Conservation (phyloP, 495 filamentous ascomycete species). For the Penicillium egyptiacum region DNA sequence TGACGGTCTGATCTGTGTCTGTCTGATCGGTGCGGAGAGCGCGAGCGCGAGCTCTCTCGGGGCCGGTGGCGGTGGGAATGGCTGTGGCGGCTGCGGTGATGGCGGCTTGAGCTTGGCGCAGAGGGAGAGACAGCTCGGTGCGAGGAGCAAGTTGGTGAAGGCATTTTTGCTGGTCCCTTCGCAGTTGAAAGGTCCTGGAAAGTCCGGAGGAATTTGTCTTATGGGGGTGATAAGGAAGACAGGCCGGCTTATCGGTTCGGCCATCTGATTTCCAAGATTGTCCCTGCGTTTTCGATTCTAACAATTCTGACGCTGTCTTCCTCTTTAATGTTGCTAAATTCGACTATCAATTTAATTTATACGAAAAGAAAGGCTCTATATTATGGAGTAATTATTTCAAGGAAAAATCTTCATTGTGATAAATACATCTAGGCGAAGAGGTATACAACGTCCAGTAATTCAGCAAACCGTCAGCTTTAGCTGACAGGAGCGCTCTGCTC, state of each 20-base stretch:
- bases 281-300: background rate
- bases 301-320: background rate
- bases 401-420: slow-evolving; percentile 20
- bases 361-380: background rate
- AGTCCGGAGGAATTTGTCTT: slow-evolving; percentile 7
- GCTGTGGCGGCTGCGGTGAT: slow-evolving; percentile 27
- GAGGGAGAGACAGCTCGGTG: slow-evolving; percentile 14
- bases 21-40: slow-evolving; percentile 31
- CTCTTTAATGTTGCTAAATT: too few species aligned
- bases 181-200: background rate
- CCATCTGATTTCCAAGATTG: background rate
- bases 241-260: slow-evolving; percentile 7
- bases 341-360: background rate
- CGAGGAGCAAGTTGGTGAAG: slow-evolving; percentile 23
- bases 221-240: background rate
- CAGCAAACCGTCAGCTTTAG: slow-evolving; percentile 18
- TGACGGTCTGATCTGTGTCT: slow-evolving; percentile 26
- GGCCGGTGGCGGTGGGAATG: slow-evolving; percentile 29
- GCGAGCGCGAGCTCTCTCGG: slow-evolving; percentile 26
- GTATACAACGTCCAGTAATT: slow-evolving; percentile 20
- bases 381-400: background rate
- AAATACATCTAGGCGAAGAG: slow-evolving; percentile 31
- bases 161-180: slow-evolving; percentile 17
- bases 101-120: slow-evolving; percentile 16
- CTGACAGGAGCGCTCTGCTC: slow-evolving; percentile 38